Percentiles rank a stretch among this genome's conserved stretches.
Conservation (phyloP, 176 grass and related monocot species). For the Musa beccarii region DNA sequence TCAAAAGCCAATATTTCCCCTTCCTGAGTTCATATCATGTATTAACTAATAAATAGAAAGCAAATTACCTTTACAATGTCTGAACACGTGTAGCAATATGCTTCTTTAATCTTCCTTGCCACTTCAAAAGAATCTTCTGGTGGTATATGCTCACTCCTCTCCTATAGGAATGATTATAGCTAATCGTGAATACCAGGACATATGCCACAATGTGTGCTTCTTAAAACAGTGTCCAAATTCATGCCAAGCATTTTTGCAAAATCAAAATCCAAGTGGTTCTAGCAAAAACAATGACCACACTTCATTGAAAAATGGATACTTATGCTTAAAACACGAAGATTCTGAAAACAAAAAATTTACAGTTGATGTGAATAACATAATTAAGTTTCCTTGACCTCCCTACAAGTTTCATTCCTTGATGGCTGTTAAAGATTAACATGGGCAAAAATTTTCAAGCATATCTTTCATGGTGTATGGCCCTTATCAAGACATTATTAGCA, state of each 20-base stretch:
- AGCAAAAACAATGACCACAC: no score
- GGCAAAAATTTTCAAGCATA: no score
- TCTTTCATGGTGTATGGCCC: no score
- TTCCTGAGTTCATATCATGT: no score
- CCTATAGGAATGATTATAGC: constrained; percentile 40
- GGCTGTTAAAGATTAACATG: no score
- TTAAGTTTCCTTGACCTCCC: no score
- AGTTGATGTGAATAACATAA: no score
- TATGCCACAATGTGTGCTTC: background rate
- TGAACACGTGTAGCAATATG: constrained; percentile 88
- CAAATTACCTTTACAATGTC: constrained; percentile 94
- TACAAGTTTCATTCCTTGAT: no score
- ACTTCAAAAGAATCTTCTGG: constrained; percentile 90
- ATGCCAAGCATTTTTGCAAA: background rate
- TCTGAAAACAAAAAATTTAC: no score
- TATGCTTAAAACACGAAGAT: no score
- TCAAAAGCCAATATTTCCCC: background rate
- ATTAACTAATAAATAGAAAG: background rate
- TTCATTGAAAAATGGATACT: no score
- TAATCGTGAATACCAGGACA: background rate
- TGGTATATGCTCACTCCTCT: constrained; percentile 96
- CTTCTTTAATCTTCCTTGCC: constrained; percentile 86
- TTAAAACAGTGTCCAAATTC: background rate
- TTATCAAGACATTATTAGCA: no score
- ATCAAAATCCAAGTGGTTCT: background rate